A percentile compares a stretch with the other conserved stretches of the same genome.
Conservation (phyloP, 768 basidiomycete species). For the Dentipellis fragilis region DNA sequence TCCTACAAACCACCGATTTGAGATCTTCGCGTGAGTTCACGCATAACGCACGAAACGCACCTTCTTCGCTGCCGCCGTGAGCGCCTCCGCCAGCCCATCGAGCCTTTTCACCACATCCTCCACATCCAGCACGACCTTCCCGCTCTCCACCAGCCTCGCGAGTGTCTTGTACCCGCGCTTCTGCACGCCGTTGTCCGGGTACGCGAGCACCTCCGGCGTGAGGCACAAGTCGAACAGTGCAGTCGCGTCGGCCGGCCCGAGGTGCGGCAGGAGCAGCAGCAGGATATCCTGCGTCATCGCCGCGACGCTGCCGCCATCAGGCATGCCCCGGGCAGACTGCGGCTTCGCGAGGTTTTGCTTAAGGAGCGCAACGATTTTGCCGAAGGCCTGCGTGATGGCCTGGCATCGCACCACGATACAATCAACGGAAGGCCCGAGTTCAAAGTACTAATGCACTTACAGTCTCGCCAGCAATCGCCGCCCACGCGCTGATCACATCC, state of each 20-base stretch:
- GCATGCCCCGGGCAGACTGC: constrained; percentile 23
- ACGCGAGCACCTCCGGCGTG: constrained; percentile 56
- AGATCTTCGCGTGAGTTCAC: constrained; percentile 3
- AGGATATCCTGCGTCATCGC: constrained; percentile 78
- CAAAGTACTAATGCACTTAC: constrained; percentile 26
- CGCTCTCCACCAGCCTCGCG: constrained; percentile 57
- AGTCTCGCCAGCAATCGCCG: constrained; percentile 63
- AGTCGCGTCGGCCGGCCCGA: constrained; percentile 50
- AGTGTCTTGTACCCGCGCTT: constrained; percentile 93
- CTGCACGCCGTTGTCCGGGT: constrained; percentile 81
- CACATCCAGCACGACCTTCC: constrained; percentile 37
- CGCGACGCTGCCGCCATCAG: constrained; percentile 34
- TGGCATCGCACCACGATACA: constrained; percentile 13
- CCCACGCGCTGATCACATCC: constrained; percentile 84
- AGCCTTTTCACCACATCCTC: constrained; percentile 56
- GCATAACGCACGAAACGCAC: constrained; percentile 24
- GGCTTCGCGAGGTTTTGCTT: constrained; percentile 46
- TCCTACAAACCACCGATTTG: constrained; percentile 38
- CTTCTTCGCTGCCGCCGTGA: constrained; percentile 82
- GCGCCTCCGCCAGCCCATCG: constrained; percentile 50
- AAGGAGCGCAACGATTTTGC: constrained; percentile 66
- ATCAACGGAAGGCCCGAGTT: neutral
- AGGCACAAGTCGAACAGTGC: constrained; percentile 63
- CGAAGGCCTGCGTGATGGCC: constrained; percentile 77
- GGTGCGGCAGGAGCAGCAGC: constrained; percentile 68